These are phyloP conservation scores for Parasarocladium wereldwijsianum DNA, from an alignment of 2,329 filamentous ascomycete species.

Conservation along the genomic window DNA sequence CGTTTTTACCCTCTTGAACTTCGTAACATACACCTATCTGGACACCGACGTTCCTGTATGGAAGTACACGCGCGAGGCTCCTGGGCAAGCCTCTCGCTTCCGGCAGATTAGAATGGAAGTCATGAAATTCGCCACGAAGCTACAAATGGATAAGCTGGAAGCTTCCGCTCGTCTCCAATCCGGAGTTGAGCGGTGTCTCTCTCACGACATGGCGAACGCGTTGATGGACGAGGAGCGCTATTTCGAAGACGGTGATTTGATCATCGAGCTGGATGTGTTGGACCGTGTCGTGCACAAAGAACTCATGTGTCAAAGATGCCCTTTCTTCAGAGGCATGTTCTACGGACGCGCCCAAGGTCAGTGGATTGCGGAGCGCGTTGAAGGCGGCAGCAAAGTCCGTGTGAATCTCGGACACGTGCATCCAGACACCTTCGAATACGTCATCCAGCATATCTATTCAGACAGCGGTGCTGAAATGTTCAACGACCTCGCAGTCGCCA, in stretches of 20 bases:
- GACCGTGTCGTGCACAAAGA: conserved; percentile 62
- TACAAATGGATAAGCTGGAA: conserved; percentile 61
- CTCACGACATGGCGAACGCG: conserved; percentile 56
- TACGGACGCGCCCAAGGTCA: conserved; percentile 71
- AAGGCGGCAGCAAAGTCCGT: conserved; percentile 32
- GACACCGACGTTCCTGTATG: conserved; percentile 74
- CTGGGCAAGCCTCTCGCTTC: conserved; percentile 54
- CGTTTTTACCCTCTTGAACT: conserved; percentile 62
- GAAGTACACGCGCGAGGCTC: conserved; percentile 58
- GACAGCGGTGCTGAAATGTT: conserved; percentile 74
- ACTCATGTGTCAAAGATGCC: conserved; percentile 69
- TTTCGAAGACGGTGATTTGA: conserved; percentile 65
- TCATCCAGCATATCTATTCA: conserved; percentile 69
- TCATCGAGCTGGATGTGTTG: conserved; percentile 65
- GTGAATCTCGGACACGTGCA: conserved; percentile 77
- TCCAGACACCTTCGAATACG: conserved; percentile 58
- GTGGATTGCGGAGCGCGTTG: conserved; percentile 65
- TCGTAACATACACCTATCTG: conserved; percentile 68
- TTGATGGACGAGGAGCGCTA: conserved; percentile 48
- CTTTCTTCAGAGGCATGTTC: conserved; percentile 86
- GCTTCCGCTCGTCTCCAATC: conserved; percentile 63
- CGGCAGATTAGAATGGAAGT: conserved; percentile 70
- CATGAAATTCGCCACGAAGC: conserved; percentile 65
- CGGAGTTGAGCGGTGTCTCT: conserved; percentile 46
- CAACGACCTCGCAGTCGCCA: conserved; percentile 50